Conservation (phyloP, 768 basidiomycete species). For the Cystoderma amianthinum region DNA sequence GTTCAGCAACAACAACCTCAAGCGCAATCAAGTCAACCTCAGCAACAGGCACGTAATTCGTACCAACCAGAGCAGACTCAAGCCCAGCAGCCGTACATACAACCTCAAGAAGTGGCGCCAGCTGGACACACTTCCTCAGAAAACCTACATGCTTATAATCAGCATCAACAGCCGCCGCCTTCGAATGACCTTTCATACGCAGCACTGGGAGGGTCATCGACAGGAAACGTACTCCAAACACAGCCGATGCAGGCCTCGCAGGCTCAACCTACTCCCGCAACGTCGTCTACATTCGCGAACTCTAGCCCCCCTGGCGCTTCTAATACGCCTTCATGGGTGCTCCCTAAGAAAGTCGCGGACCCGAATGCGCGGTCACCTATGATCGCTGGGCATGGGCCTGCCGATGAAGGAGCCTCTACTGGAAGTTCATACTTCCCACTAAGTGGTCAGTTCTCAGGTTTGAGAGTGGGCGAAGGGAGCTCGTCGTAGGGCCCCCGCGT, state of each 20-base stretch:
- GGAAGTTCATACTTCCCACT: not conserved
- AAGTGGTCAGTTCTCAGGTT: constrained; percentile 1
- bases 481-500: too few relatives aligned
- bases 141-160: constrained; percentile 2
- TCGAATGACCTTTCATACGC: not conserved
- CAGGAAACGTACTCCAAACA: not conserved
- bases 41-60: constrained; percentile 13
- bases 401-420: not conserved
- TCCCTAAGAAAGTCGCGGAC: constrained; percentile 29
- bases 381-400: not conserved
- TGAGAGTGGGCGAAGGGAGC: constrained; percentile 1
- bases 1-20: constrained; percentile 12
- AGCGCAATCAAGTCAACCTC: constrained; percentile 3
- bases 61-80: constrained; percentile 11
- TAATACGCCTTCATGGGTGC: constrained; percentile 35
- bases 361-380: not conserved
- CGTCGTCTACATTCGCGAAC: not conserved
- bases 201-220: not conserved
- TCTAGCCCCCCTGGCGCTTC: not conserved
- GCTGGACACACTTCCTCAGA: constrained; percentile 6
- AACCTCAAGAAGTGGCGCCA: constrained; percentile 8
- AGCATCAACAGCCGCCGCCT: not conserved
- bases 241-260: not conserved
- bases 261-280: not conserved
- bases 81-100: constrained; percentile 11